Conservation (phyloP, 805 yeast species). For the Metschnikowia aberdeeniae region DNA sequence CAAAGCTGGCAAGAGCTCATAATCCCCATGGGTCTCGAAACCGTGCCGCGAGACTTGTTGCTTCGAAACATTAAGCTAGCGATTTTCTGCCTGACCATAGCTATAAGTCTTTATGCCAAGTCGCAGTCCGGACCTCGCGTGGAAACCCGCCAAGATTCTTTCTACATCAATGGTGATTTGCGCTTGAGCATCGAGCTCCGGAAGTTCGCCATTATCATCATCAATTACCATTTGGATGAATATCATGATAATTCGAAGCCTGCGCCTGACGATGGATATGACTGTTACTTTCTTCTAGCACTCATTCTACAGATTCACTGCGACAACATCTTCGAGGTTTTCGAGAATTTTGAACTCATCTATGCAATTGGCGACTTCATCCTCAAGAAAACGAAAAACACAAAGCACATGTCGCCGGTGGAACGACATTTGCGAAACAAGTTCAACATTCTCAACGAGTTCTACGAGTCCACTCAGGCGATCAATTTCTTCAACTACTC, state of each 20-base stretch:
- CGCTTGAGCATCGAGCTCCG: slow-evolving; percentile 31
- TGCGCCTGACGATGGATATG: slow-evolving; percentile 24
- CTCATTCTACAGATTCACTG: slow-evolving; percentile 36
- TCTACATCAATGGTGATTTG: slow-evolving; percentile 22
- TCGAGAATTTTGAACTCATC: slow-evolving; percentile 39
- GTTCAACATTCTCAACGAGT: slow-evolving; percentile 31
- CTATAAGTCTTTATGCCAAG: slow-evolving; percentile 12
- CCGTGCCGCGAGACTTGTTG: slow-evolving; percentile 9
- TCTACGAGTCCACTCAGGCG: slow-evolving; percentile 47
- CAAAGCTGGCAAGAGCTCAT: slow-evolving; percentile 12
- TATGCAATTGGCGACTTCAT: slow-evolving; percentile 40
- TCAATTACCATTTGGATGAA: slow-evolving; percentile 40
- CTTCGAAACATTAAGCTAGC: slow-evolving; percentile 13
- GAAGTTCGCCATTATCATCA: slow-evolving; percentile 31
- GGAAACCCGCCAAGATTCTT: slow-evolving; percentile 15
- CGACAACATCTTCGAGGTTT: slow-evolving; percentile 36
- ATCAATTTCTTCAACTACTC: slow-evolving; percentile 46
- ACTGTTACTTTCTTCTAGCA: slow-evolving; percentile 30
- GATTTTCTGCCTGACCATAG: slow-evolving; percentile 14
- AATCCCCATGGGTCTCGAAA: slow-evolving; percentile 5
- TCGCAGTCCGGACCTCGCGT: slow-evolving; percentile 7
- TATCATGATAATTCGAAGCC: slow-evolving; percentile 27
- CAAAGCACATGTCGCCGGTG: slow-evolving; percentile 16
- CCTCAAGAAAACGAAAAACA: slow-evolving; percentile 13
- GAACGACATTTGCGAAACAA: slow-evolving; percentile 24